Conservation (phyloP, 768 basidiomycete genomes). For the Lactarius indigo region DNA sequence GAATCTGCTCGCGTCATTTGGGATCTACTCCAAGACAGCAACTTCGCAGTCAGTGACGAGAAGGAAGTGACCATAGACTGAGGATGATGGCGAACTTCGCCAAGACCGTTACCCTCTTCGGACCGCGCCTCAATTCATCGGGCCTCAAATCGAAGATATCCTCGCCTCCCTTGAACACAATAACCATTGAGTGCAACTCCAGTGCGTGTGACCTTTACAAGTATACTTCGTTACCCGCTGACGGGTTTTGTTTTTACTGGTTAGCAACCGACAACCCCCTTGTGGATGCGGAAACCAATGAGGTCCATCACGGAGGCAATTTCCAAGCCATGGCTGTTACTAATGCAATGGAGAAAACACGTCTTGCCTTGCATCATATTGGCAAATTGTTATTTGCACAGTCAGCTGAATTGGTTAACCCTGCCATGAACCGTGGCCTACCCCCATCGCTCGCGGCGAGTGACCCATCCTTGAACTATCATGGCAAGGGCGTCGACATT, state of each 20-base stretch:
- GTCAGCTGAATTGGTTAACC: conserved; percentile 70
- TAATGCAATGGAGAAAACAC: conserved; percentile 85
- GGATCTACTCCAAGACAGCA: conserved; percentile 63
- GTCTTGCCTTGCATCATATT: conserved; percentile 49
- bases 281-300: conserved; percentile 61
- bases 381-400: conserved; percentile 52
- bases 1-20: conserved; percentile 69
- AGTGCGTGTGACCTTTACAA: conserved; percentile 43
- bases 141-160: conserved; percentile 81
- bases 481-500: conserved; percentile 83
- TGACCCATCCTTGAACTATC: conserved; percentile 79
- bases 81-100: conserved; percentile 69
- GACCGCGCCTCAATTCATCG: conserved; percentile 80
- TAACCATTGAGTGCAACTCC: conserved; percentile 78
- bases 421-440: conserved; percentile 78
- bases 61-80: conserved; percentile 66
- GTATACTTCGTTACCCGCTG: not conserved
- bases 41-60: conserved; percentile 61
- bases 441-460: conserved; percentile 77
- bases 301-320: conserved; percentile 79
- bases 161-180: conserved; percentile 59
- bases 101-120: conserved; percentile 79
- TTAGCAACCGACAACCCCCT: conserved; percentile 86
- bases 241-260: conserved; percentile 2
- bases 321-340: conserved; percentile 88